Percentiles rank a stretch among this genome's conserved stretches.
Conservation (phyloP, 2,329 filamentous ascomycete species). For the Phialophora expanda region DNA sequence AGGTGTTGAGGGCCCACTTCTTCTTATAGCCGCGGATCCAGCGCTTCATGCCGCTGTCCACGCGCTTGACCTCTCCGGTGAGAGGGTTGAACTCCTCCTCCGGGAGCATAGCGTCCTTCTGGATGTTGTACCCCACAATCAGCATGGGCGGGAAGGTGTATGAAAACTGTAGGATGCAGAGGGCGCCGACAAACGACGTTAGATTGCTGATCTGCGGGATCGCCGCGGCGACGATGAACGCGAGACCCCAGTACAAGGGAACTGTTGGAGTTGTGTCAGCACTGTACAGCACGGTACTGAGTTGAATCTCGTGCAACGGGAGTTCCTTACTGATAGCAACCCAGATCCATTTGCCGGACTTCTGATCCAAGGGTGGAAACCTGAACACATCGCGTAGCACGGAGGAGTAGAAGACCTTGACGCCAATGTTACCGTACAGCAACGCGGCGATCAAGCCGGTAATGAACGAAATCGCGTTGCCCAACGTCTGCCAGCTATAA, state of each 20-base stretch:
- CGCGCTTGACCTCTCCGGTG: constrained; percentile 32
- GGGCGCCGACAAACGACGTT: constrained; percentile 49
- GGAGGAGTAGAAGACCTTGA: constrained; percentile 40
- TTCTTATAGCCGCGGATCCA: constrained; percentile 38
- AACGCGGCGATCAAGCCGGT: constrained; percentile 47
- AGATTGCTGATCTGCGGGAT: constrained; percentile 51
- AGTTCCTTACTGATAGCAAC: not conserved
- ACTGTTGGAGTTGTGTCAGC: constrained; percentile 35
- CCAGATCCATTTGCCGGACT: constrained; percentile 26
- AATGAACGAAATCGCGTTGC: constrained; percentile 38
- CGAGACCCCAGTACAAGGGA: constrained; percentile 52
- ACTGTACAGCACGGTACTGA: not conserved
- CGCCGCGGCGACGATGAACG: constrained; percentile 51
- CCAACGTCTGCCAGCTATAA: constrained; percentile 28
- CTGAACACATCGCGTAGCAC: constrained; percentile 22
- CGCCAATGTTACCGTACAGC: constrained; percentile 51
- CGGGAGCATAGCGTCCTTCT: constrained; percentile 39
- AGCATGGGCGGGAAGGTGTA: constrained; percentile 52
- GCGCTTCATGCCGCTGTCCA: constrained; percentile 23
- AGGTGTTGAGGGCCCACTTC: constrained; percentile 30
- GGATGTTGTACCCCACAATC: constrained; percentile 39
- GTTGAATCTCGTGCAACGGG: no score
- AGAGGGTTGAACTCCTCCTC: constrained; percentile 36
- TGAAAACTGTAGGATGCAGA: constrained; percentile 53
- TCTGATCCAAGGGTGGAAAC: constrained; percentile 16